Evolutionary conservation across 768 basidiomycete genomes (phyloP).

Genomic region (Holtermannia corniformis): DNA sequence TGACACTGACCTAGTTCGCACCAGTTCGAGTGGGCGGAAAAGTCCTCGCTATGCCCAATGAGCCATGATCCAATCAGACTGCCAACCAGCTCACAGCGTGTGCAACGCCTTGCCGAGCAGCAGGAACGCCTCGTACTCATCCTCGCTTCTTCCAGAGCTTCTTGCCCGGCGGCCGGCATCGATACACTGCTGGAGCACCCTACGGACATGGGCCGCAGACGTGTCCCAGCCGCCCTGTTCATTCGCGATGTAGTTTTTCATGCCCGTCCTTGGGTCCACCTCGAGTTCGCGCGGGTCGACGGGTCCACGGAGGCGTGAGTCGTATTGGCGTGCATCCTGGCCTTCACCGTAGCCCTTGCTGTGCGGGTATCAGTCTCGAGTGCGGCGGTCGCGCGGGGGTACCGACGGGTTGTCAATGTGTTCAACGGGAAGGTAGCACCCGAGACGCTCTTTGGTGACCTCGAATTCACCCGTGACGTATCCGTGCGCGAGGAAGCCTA

Average conservation of each 20-base stretch:
- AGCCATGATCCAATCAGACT: conserved; percentile 4
- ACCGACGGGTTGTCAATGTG: conserved; percentile 88
- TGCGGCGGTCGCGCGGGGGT: background rate
- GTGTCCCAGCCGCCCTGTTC: conserved; percentile 73
- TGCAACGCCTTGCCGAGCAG: conserved; percentile 55
- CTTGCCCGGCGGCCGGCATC: conserved; percentile 60
- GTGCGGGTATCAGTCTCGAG: no score
- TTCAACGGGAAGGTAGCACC: conserved; percentile 66
- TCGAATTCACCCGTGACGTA: conserved; percentile 71
- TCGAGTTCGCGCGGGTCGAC: conserved; percentile 77
- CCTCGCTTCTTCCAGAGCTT: conserved; percentile 43
- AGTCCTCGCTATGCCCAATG: conserved; percentile 55
- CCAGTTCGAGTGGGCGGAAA: conserved; percentile 70
- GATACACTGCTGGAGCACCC: conserved; percentile 68
- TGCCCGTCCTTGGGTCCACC: conserved; percentile 72
- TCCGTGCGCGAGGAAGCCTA: conserved; percentile 64
- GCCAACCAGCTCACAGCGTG: conserved; percentile 16
- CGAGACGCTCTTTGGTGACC: conserved; percentile 73
- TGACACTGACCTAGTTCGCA: conserved; percentile 51
- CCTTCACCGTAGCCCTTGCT: conserved; percentile 64
- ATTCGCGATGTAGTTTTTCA: conserved; percentile 80
- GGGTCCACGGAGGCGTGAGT: conserved; percentile 67
- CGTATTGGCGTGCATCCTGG: conserved; percentile 71
- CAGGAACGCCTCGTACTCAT: conserved; percentile 50
- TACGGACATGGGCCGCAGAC: conserved; percentile 47